Conservation (phyloP, 805 yeast genomes). For the Saturnispora gosingensis region DNA sequence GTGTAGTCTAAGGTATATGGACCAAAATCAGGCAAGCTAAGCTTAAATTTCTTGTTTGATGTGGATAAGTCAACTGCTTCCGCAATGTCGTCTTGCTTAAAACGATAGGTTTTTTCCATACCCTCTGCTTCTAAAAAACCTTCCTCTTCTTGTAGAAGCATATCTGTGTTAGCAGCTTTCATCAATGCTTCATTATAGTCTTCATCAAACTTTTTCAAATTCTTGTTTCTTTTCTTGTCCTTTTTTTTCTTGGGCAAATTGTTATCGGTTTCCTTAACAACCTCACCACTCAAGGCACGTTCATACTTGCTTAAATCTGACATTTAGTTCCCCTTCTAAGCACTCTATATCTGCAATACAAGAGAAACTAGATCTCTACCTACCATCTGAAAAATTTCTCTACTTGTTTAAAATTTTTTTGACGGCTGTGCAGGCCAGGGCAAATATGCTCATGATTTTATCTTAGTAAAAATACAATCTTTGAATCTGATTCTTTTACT, state of each 20-base stretch:
- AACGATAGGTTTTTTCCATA: slow-evolving; percentile 89
- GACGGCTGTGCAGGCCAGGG: neutral
- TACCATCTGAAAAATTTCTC: neutral
- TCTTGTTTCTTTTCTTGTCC: slow-evolving; percentile 8
- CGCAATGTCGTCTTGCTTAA: slow-evolving; percentile 69
- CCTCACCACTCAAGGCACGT: neutral
- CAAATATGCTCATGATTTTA: neutral
- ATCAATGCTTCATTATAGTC: slow-evolving; percentile 71
- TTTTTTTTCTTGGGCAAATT: neutral
- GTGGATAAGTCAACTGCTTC: slow-evolving; percentile 71
- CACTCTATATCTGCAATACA: neutral
- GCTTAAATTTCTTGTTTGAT: slow-evolving; percentile 62
- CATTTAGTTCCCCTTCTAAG: neutral
- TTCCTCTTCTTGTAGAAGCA: slow-evolving; percentile 70
- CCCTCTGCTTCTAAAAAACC: slow-evolving; percentile 90
- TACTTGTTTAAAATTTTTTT: neutral
- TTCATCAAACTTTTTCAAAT: slow-evolving; percentile 56
- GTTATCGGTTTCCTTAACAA: neutral
- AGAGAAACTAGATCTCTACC: neutral
- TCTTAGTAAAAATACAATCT: too few species aligned
- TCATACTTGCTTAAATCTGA: slow-evolving; percentile 6
- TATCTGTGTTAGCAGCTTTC: slow-evolving; percentile 80
- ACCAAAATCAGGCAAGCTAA: slow-evolving; percentile 69
- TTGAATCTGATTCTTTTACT: neutral
- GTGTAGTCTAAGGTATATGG: slow-evolving; percentile 80